Percentiles rank a stretch among this genome's conserved stretches.
Conservation (phyloP, 1,284 basidiomycete genomes). For the Chondrostereum purpureum region DNA sequence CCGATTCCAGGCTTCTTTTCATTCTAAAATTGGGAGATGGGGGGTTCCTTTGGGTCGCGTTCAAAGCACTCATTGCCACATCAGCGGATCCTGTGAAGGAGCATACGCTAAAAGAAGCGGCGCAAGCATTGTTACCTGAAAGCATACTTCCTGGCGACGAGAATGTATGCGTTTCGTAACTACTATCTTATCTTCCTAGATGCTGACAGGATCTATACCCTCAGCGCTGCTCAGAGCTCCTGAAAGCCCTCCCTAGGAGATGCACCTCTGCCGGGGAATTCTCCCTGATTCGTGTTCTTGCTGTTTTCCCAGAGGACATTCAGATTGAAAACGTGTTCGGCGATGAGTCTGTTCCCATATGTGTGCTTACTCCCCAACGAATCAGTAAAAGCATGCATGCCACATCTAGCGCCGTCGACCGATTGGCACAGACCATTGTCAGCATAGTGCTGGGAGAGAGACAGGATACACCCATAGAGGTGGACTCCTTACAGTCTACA, state of each 20-base stretch:
- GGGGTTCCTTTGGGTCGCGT: not conserved
- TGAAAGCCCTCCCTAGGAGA: not conserved
- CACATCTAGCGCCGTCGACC: no score
- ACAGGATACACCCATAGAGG: no score
- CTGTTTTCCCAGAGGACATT: not conserved
- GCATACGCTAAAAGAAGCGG: not conserved
- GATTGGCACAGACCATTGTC: no score
- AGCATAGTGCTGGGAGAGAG: no score
- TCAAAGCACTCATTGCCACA: not conserved
- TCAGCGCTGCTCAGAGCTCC: no score
- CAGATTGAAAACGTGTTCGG: no score
- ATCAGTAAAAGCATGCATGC: no score
- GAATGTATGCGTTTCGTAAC: not conserved
- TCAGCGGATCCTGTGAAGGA: not conserved
- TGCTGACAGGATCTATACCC: not conserved
- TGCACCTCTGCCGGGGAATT: not conserved
- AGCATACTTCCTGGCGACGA: not conserved
- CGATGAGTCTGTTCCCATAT: no score
- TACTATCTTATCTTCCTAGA: not conserved
- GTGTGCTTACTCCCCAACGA: no score
- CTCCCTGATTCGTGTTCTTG: not conserved
- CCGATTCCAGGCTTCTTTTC: not conserved
- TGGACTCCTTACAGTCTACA: no score
- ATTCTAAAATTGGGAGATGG: not conserved
- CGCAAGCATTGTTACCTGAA: not conserved